These are phyloP conservation scores for Colletotrichum musae DNA, from an alignment of 2,329 filamentous ascomycete species.

Conservation along the genomic window DNA sequence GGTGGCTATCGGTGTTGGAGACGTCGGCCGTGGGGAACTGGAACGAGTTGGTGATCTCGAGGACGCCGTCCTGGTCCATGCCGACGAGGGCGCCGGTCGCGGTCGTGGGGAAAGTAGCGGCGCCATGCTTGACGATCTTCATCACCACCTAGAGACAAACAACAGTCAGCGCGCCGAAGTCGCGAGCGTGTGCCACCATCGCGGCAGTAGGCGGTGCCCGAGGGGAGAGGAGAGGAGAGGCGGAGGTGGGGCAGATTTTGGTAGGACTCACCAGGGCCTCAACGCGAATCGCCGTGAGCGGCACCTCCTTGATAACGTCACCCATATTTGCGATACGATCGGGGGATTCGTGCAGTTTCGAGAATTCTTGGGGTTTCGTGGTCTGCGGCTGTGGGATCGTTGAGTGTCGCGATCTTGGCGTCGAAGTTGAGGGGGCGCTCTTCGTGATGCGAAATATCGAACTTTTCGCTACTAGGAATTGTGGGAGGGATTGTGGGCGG, in stretches of 20 bases:
- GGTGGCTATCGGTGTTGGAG: conserved; percentile 78
- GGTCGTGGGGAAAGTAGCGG: conserved; percentile 87
- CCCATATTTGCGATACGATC: conserved; percentile 64
- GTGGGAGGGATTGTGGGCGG: conserved; percentile 60
- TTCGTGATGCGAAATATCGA: conserved; percentile 56
- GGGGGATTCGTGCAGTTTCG: conserved; percentile 43
- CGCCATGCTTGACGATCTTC: conserved; percentile 98
- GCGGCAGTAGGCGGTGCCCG: conserved; percentile 44
- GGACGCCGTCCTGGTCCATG: conserved; percentile 85
- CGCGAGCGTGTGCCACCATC: conserved; percentile 11
- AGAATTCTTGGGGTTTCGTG: conserved; percentile 43
- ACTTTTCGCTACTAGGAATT: conserved; percentile 59
- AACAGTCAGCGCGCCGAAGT: conserved; percentile 40
- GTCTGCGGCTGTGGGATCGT: conserved; percentile 47
- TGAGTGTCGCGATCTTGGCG: conserved; percentile 42
- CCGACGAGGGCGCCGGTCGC: conserved; percentile 93
- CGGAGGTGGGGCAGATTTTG: conserved; percentile 53
- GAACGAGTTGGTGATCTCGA: conserved; percentile 96
- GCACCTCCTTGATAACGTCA: conserved; percentile 74
- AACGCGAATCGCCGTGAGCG: conserved; percentile 91
- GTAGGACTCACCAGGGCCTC: conserved; percentile 84
- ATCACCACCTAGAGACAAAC: conserved; percentile 80
- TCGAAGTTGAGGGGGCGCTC: conserved; percentile 28
- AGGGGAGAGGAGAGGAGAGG: conserved; percentile 44
- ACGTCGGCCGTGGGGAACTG: conserved; percentile 89